These are phyloP conservation scores for Dinochytrium kinnereticum DNA, from an alignment of 371 early-diverging fungal species.

Conservation along the genomic window DNA sequence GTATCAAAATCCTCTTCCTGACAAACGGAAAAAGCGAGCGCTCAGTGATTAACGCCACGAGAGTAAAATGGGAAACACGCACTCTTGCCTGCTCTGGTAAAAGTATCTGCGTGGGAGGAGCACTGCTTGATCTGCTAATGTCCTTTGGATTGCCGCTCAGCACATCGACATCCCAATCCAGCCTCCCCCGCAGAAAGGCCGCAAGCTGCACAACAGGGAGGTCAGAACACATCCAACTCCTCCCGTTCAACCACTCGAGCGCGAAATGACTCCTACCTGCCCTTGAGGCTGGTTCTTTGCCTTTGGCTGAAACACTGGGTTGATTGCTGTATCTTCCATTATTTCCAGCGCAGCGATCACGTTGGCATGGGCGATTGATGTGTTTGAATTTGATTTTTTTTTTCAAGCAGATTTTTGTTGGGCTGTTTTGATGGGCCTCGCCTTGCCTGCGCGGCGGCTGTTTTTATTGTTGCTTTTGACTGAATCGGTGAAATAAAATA, in stretches of 20 bases:
- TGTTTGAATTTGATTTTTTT: neutral
- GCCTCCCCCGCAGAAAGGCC: slow-evolving; percentile 45
- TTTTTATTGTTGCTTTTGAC: too few relatives aligned
- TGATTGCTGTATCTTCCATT: slow-evolving; percentile 28
- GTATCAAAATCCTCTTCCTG: slow-evolving; percentile 27
- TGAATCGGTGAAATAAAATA: too few relatives aligned
- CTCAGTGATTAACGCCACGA: neutral
- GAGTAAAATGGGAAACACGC: neutral
- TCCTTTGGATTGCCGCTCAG: slow-evolving; percentile 37
- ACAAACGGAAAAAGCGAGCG: neutral
- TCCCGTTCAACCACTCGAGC: too few relatives aligned
- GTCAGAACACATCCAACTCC: slow-evolving; percentile 2
- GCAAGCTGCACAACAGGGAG: slow-evolving; percentile 41
- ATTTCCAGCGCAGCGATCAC: neutral
- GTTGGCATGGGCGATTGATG: neutral
- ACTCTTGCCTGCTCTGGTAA: slow-evolving; percentile 36
- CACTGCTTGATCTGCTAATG: slow-evolving; percentile 52
- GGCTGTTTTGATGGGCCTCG: too few relatives aligned
- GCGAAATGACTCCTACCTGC: slow-evolving; percentile 33
- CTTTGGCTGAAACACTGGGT: slow-evolving; percentile 40
- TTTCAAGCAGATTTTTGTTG: too few relatives aligned
- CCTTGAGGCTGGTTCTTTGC: slow-evolving; percentile 51
- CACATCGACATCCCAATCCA: slow-evolving; percentile 43
- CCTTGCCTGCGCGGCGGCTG: too few relatives aligned
- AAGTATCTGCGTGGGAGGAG: slow-evolving; percentile 57